Percentiles rank a stretch among this genome's conserved stretches.
These are phyloP conservation scores for Diplodia intermedia DNA, from an alignment of 2,329 filamentous ascomycete genomes.

Conservation along the genomic window DNA sequence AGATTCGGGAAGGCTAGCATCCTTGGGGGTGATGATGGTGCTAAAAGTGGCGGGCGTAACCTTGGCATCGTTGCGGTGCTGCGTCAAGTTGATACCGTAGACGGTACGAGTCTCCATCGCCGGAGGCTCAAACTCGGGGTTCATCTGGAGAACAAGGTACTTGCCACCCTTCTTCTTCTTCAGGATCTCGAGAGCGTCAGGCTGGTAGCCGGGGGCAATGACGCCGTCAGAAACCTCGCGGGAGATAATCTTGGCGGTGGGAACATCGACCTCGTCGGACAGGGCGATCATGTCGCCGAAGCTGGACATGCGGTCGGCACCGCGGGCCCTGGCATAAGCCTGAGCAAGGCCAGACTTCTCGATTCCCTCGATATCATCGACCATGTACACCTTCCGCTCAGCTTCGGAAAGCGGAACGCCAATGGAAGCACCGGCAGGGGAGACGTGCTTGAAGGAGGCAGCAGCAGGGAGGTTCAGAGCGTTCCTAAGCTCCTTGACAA, in stretches of 20 bases:
- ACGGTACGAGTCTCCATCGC: conserved; percentile 81
- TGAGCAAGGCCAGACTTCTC: conserved; percentile 86
- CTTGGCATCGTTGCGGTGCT: conserved; percentile 90
- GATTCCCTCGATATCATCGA: conserved; percentile 90
- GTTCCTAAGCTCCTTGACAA: conserved; percentile 94
- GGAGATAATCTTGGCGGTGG: conserved; percentile 96
- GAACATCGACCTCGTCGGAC: conserved; percentile 86
- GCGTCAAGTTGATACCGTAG: conserved; percentile 85
- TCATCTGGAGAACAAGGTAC: conserved; percentile 95
- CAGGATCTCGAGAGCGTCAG: conserved; percentile 86
- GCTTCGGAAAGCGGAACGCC: conserved; percentile 83
- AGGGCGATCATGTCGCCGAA: conserved; percentile 97
- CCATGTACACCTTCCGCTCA: conserved; percentile 98
- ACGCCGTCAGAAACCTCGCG: conserved; percentile 98
- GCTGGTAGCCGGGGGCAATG: conserved; percentile 85
- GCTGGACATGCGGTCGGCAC: conserved; percentile 97
- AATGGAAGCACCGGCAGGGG: conserved; percentile 93
- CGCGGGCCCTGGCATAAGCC: conserved; percentile 93
- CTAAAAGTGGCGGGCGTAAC: conserved; percentile 86
- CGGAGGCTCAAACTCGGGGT: conserved; percentile 81
- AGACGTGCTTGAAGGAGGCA: conserved; percentile 97
- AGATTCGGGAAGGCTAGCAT: conserved; percentile 75
- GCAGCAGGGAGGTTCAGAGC: conserved; percentile 88
- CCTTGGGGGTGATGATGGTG: conserved; percentile 86
- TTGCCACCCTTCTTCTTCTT: conserved; percentile 98